Percentiles rank a stretch among this genome's conserved stretches.
Evolutionary conservation across 352 stramenopile genomes (phyloP).

Genomic region (Pythium vanterpoolii): DNA sequence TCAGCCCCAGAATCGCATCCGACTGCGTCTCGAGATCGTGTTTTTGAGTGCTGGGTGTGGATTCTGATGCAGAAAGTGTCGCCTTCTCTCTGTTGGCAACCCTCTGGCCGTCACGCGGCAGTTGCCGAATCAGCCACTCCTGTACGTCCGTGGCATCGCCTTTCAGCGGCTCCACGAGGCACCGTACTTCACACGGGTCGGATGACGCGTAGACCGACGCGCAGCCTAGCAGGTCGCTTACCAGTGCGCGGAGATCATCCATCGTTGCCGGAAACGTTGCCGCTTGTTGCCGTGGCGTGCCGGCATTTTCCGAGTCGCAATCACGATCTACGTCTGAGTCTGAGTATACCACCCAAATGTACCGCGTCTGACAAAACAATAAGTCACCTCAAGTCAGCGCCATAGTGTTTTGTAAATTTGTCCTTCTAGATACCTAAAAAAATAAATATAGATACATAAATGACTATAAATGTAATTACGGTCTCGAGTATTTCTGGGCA

Average conservation of each 20-base stretch:
- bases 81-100: neutral
- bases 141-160: neutral
- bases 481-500: constrained; percentile 18
- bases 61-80: neutral
- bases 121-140: constrained; percentile 21
- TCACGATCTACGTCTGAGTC: constrained; percentile 16
- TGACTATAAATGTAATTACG: neutral
- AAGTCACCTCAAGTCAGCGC: neutral
- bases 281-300: neutral
- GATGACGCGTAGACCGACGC: constrained; percentile 48
- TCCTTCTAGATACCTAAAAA: neutral
- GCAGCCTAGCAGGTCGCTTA: constrained; percentile 38
- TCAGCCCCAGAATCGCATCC: constrained; percentile 30
- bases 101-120: constrained; percentile 7
- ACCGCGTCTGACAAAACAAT: constrained; percentile 8
- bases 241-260: constrained; percentile 34
- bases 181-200: constrained; percentile 39
- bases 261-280: neutral
- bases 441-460: neutral
- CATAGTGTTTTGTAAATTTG: neutral
- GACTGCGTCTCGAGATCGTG: constrained; percentile 40
- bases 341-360: constrained; percentile 1
- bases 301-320: constrained; percentile 5
- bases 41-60: neutral
- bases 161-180: constrained; percentile 38